Evolutionary conservation across 768 basidiomycete genomes (phyloP).

Genomic region (Podaxis rugospora): DNA sequence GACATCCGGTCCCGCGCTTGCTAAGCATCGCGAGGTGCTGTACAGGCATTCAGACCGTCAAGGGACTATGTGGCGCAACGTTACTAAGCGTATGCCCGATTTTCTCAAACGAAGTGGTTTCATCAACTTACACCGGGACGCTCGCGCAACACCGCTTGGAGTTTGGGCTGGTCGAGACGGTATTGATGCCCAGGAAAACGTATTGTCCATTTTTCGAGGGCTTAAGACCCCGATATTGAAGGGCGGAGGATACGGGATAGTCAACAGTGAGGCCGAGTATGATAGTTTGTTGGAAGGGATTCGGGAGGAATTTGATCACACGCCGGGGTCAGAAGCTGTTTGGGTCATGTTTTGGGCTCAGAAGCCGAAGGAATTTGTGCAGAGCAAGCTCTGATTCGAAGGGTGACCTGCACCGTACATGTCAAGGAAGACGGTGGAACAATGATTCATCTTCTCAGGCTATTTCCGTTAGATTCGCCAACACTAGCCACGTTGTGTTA

Average conservation of each 20-base stretch:
- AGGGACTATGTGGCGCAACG: background rate
- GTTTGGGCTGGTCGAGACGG: slow-evolving; percentile 2
- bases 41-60: background rate
- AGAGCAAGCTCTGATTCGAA: background rate
- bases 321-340: background rate
- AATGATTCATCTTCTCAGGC: too few relatives aligned
- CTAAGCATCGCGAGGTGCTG: background rate
- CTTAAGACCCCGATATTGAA: background rate
- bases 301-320: background rate
- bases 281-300: background rate
- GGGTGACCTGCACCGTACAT: too few relatives aligned
- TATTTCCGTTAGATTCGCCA: too few relatives aligned
- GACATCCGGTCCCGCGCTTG: slow-evolving; percentile 1
- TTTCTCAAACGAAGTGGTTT: slow-evolving; percentile 1
- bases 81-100: background rate
- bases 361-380: background rate
- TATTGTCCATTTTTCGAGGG: background rate
- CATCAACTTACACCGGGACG: background rate
- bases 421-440: too few relatives aligned
- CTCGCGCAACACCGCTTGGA: background rate
- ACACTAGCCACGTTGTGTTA: too few relatives aligned
- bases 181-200: background rate
- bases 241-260: background rate
- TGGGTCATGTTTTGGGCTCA: slow-evolving; percentile 2
- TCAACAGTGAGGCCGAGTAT: background rate